Conservation (phyloP, 1,284 basidiomycete genomes). For the Sporisorium exsertum region DNA sequence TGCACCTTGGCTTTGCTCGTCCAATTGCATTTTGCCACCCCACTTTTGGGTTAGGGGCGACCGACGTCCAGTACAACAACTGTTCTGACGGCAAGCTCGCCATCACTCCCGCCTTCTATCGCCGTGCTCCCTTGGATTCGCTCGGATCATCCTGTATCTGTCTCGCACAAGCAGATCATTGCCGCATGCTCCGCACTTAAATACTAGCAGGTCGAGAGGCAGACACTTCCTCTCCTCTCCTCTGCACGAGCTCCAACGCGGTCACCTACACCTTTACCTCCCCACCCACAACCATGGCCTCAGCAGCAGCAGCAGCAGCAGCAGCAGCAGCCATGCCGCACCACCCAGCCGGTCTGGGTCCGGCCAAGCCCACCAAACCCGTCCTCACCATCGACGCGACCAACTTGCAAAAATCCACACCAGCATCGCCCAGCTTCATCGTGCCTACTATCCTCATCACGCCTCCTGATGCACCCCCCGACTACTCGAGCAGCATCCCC, state of each 20-base stretch:
- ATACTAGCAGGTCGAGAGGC: not conserved
- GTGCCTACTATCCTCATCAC: slow-evolving; percentile 58
- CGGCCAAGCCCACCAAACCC: slow-evolving; percentile 11
- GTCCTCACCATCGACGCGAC: slow-evolving; percentile 17
- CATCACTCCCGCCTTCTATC: not conserved
- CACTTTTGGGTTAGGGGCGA: not conserved
- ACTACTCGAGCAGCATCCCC: slow-evolving; percentile 36
- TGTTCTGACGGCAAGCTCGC: not conserved
- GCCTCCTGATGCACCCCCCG: slow-evolving; percentile 37
- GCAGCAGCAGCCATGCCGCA: slow-evolving; percentile 11
- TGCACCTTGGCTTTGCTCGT: not conserved
- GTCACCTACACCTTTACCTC: not conserved
- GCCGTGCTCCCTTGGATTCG: not conserved
- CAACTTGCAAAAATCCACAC: slow-evolving; percentile 2
- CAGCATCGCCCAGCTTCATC: slow-evolving; percentile 7
- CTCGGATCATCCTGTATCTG: not conserved
- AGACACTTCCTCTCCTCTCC: not conserved
- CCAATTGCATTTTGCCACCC: not conserved
- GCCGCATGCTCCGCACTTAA: slow-evolving; percentile 7
- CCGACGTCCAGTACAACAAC: not conserved
- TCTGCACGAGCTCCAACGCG: not conserved
- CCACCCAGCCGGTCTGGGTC: not conserved
- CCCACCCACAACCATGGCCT: slow-evolving; percentile 10
- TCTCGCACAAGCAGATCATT: not conserved
- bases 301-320: slow-evolving; percentile 20